phyloP scores from a whole-genome alignment of 768 basidiomycete genomes.

The Lentinula detonsa region DNA sequence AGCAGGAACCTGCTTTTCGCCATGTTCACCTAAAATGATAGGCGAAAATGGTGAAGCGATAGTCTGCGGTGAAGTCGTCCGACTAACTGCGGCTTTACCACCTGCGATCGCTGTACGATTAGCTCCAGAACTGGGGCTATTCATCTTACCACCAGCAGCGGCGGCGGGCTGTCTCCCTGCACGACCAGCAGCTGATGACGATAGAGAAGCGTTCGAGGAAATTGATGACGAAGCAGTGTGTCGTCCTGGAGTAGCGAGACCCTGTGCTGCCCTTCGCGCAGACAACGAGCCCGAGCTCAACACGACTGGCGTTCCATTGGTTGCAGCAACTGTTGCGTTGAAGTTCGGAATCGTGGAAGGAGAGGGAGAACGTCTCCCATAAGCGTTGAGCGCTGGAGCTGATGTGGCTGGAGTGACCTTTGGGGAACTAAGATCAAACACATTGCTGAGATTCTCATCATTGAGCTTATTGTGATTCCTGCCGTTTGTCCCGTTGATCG shows the following conservation, averaged over 20 bases:
- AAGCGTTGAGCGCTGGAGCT: background rate
- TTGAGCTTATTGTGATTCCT: background rate
- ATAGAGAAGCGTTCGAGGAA: background rate
- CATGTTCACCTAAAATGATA: slow-evolving; percentile 1
- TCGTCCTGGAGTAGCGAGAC: background rate
- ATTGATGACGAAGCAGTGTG: background rate
- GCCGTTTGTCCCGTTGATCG: background rate
- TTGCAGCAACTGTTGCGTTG: background rate
- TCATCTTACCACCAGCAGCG: background rate
- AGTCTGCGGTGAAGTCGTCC: background rate
- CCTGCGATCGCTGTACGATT: background rate
- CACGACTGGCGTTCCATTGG: background rate
- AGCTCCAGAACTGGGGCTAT: background rate
- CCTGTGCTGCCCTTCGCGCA: background rate
- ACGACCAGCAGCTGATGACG: background rate
- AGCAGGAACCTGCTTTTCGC: background rate
- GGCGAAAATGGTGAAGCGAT: slow-evolving; percentile 6
- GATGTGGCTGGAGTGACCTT: background rate
- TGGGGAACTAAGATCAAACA: background rate
- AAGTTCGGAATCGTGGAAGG: background rate
- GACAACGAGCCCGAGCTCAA: background rate
- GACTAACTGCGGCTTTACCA: background rate
- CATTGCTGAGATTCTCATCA: background rate
- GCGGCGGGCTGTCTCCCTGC: background rate
- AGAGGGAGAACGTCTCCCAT: background rate